Percentiles rank a stretch among this genome's conserved stretches.
These are phyloP conservation scores for Westerdykella aurantiaca DNA, from an alignment of 2,329 filamentous ascomycete species.

Conservation along the genomic window DNA sequence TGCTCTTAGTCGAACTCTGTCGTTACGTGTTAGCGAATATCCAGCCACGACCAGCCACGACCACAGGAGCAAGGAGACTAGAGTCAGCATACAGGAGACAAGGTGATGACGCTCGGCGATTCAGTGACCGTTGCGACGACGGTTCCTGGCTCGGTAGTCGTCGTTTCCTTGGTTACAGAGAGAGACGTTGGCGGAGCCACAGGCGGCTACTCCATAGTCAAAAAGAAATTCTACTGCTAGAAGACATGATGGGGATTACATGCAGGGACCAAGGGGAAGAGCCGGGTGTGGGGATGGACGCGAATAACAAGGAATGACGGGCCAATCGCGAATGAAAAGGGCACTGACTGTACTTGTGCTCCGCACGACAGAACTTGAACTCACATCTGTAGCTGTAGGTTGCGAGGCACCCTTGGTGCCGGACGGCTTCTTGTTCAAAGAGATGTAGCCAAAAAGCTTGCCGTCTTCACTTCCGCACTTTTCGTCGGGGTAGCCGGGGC, in stretches of 20 bases:
- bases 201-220: slow-evolving; percentile 32
- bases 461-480: slow-evolving; percentile 55
- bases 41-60: too few species aligned
- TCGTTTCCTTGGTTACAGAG: slow-evolving; percentile 14
- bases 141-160: slow-evolving; percentile 20
- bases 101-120: slow-evolving; percentile 14
- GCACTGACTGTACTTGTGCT: slow-evolving; percentile 24
- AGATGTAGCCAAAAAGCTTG: slow-evolving; percentile 61
- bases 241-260: background rate
- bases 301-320: slow-evolving; percentile 2
- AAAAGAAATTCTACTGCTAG: slow-evolving; percentile 14
- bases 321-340: background rate
- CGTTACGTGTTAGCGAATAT: slow-evolving; percentile 6
- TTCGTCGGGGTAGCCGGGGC: slow-evolving; percentile 64
- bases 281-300: background rate
- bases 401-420: slow-evolving; percentile 49
- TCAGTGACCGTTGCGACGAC: slow-evolving; percentile 22
- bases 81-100: slow-evolving; percentile 10
- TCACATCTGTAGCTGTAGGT: slow-evolving; percentile 23
- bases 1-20: slow-evolving; percentile 9
- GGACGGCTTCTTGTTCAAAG: slow-evolving; percentile 44
- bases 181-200: slow-evolving; percentile 26
- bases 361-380: slow-evolving; percentile 16
- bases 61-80: too few species aligned
- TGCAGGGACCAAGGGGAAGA: slow-evolving; percentile 1